A percentile compares a stretch with the other conserved stretches of the same genome.
Evolutionary conservation across 768 basidiomycete species (phyloP).

Genomic region (Crassisporium funariophilum): DNA sequence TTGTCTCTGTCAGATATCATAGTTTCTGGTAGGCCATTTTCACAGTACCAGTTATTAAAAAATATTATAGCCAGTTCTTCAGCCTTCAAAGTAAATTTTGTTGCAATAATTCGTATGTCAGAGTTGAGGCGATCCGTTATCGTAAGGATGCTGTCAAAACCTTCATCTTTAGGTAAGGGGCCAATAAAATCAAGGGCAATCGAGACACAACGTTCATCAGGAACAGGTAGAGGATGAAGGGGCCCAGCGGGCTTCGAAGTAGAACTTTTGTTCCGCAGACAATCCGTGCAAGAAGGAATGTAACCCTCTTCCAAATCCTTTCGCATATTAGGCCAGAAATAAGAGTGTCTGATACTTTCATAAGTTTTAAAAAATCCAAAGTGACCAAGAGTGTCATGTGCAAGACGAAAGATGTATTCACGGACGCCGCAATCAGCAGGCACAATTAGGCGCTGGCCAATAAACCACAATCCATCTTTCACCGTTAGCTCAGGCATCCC

Average conservation of each 20-base stretch:
- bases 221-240: slow-evolving; percentile 27
- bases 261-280: slow-evolving; percentile 36
- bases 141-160: slow-evolving; percentile 24
- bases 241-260: slow-evolving; percentile 31
- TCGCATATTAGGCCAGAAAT: slow-evolving; percentile 39
- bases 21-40: slow-evolving; percentile 30
- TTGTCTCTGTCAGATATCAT: slow-evolving; percentile 36
- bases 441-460: neutral
- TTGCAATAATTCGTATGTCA: slow-evolving; percentile 8
- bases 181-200: slow-evolving; percentile 40
- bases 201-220: slow-evolving; percentile 18
- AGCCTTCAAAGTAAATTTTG: slow-evolving; percentile 14
- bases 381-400: slow-evolving; percentile 32
- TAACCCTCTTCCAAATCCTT: slow-evolving; percentile 30
- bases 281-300: slow-evolving; percentile 31
- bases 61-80: slow-evolving; percentile 25
- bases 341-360: slow-evolving; percentile 19
- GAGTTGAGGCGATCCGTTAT: slow-evolving; percentile 19
- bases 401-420: slow-evolving; percentile 25
- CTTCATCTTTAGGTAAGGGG: slow-evolving; percentile 32
- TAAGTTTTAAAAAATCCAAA: slow-evolving; percentile 38
- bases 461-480: slow-evolving; percentile 1
- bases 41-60: slow-evolving; percentile 30
- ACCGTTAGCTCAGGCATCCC: slow-evolving; percentile 3
- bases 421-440: neutral